phyloP scores from a whole-genome alignment of 75 land plant species.

The Selaginella moellendorffii region DNA sequence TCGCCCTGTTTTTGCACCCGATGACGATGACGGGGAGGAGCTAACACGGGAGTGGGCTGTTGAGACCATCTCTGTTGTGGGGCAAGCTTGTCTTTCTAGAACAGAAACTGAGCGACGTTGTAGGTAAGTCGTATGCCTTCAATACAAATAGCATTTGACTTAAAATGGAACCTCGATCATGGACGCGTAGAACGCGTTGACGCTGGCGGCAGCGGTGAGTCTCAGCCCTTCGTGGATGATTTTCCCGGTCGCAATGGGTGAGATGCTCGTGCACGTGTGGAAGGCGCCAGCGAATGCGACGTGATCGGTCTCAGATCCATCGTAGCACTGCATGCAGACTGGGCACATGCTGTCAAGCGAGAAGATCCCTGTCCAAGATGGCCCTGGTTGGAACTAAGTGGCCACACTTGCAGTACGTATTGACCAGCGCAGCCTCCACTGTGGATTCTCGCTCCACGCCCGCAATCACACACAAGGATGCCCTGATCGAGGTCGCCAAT shows the following conservation, averaged over 20 bases:
- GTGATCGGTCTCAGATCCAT: not conserved
- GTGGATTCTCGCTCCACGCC: not conserved
- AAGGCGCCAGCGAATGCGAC: not conserved
- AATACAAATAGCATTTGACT: no score
- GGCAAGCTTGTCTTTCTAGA: no score
- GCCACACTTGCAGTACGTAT: slow-evolving; percentile 3
- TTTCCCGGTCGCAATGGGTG: not conserved
- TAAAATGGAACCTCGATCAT: no score
- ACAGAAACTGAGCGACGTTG: no score
- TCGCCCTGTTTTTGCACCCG: no score
- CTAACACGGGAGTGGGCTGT: no score
- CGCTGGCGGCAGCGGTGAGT: not conserved
- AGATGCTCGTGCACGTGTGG: not conserved
- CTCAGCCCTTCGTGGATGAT: not conserved
- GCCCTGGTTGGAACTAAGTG: not conserved
- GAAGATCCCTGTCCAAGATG: not conserved
- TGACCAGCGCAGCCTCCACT: slow-evolving; percentile 4
- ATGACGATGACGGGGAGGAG: no score
- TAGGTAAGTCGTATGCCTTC: no score
- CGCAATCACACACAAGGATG: not conserved
- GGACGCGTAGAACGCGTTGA: no score
- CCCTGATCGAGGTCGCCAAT: not conserved
- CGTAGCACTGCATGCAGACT: not conserved
- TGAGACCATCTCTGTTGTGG: no score
- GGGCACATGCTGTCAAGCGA: not conserved